Percentiles rank a stretch among this genome's conserved stretches.
Evolutionary conservation across 441 rosid species (phyloP).

Genomic region (Bocquillonia castaneifolia): DNA sequence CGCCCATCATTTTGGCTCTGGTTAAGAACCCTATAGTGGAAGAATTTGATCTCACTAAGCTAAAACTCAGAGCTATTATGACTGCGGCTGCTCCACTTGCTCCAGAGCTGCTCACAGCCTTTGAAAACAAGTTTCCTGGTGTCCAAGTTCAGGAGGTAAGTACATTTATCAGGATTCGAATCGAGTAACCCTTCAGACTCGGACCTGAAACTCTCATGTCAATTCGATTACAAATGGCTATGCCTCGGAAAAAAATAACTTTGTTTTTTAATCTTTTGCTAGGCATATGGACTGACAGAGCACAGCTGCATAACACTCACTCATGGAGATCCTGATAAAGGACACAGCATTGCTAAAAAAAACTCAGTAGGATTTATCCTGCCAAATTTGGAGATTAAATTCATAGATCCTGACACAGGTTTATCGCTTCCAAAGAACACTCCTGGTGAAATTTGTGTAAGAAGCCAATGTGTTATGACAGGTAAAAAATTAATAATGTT

Average conservation of each 20-base stretch:
- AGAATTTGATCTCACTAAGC: conserved; percentile 74
- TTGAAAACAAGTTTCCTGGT: conserved; percentile 67
- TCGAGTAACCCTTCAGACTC: too few species aligned
- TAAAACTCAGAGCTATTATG: conserved; percentile 70
- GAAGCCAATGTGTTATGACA: conserved; percentile 87
- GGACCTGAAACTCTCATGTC: too few species aligned
- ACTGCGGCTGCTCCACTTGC: conserved; percentile 91
- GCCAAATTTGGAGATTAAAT: conserved; percentile 78
- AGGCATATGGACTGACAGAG: conserved; percentile 96
- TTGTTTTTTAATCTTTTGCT: not conserved
- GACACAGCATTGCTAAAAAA: conserved; percentile 56
- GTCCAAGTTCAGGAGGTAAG: conserved; percentile 84
- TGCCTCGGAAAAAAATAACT: too few species aligned
- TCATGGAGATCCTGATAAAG: conserved; percentile 56
- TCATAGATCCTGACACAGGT: conserved; percentile 71
- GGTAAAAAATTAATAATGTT: conserved; percentile 32
- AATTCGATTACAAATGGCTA: too few species aligned
- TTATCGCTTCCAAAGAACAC: conserved; percentile 60
- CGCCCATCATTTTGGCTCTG: conserved; percentile 66
- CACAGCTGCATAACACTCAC: conserved; percentile 92
- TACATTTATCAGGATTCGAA: too few species aligned
- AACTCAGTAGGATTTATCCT: conserved; percentile 86
- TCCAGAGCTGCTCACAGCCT: conserved; percentile 67
- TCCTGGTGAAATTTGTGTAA: conserved; percentile 79
- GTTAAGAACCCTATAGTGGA: conserved; percentile 79